A percentile compares a stretch with the other conserved stretches of the same genome.
Conservation (phyloP, 306 rosid species). For the Senna siamea region DNA sequence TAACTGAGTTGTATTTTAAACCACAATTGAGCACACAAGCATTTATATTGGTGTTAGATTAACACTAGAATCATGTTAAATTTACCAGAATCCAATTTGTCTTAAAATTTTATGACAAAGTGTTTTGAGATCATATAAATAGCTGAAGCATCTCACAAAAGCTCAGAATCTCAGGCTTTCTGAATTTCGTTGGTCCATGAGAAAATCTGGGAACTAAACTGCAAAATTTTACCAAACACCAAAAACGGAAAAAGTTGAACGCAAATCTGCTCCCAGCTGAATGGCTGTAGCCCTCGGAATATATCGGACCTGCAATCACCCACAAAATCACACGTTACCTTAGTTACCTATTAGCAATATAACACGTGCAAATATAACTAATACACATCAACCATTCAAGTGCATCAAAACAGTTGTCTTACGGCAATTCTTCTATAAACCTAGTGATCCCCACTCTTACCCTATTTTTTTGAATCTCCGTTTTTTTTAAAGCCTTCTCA, state of each 20-base stretch:
- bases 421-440: too few relatives aligned
- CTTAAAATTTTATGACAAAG: too few relatives aligned
- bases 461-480: too few relatives aligned
- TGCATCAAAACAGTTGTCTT: too few relatives aligned
- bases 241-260: not conserved
- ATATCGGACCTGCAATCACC: constrained; percentile 30
- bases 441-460: too few relatives aligned
- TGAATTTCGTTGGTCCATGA: not conserved
- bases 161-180: not conserved
- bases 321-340: too few relatives aligned
- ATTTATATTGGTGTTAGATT: too few relatives aligned
- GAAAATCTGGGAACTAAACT: constrained; percentile 23
- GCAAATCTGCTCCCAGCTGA: constrained; percentile 21
- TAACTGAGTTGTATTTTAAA: too few relatives aligned
- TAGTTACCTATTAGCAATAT: not conserved
- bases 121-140: constrained; percentile 8
- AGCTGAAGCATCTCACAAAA: not conserved
- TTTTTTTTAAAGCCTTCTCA: too few relatives aligned
- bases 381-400: constrained; percentile 2
- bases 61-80: too few relatives aligned
- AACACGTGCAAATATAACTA: not conserved
- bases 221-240: constrained; percentile 30
- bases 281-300: not conserved
- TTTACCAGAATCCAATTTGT: not conserved
- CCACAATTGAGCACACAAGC: too few relatives aligned